Conservation (phyloP, 257 asterid species). For the Nicotiana benthamiana region DNA sequence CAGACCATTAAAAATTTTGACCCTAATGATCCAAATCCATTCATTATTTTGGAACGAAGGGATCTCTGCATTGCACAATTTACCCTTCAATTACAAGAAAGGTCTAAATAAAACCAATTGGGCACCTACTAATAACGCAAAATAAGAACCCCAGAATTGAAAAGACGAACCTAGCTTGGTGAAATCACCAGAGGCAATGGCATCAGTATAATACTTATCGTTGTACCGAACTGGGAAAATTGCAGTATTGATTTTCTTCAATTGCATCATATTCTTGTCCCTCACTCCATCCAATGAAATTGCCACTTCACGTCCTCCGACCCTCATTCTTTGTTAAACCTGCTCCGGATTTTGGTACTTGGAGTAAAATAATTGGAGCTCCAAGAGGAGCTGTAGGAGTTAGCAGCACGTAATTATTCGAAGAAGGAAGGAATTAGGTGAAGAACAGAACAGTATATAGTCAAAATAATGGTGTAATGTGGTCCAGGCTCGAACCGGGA, state of each 20-base stretch:
- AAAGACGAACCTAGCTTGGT: conserved; percentile 68
- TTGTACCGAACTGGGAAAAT: conserved; percentile 87
- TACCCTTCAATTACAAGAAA: background rate
- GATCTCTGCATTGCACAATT: background rate
- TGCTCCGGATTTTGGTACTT: background rate
- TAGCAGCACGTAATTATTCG: background rate
- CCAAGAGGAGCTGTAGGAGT: background rate
- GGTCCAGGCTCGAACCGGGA: too few relatives aligned
- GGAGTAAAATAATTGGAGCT: background rate
- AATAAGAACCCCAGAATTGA: background rate
- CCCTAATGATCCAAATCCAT: background rate
- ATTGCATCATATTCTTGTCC: conserved; percentile 92
- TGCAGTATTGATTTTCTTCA: conserved; percentile 84
- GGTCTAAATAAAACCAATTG: background rate
- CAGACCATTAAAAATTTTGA: background rate
- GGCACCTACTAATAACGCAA: background rate
- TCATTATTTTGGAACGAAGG: background rate
- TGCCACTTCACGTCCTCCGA: conserved; percentile 46
- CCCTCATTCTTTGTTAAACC: background rate
- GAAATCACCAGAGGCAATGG: conserved; percentile 82
- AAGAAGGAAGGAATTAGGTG: background rate
- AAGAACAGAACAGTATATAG: background rate
- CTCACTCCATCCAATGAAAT: conserved; percentile 76
- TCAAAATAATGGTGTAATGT: background rate
- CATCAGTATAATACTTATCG: conserved; percentile 88